Evolutionary conservation across 306 rosid genomes (phyloP).

Genomic region (Dryas alaskensis): DNA sequence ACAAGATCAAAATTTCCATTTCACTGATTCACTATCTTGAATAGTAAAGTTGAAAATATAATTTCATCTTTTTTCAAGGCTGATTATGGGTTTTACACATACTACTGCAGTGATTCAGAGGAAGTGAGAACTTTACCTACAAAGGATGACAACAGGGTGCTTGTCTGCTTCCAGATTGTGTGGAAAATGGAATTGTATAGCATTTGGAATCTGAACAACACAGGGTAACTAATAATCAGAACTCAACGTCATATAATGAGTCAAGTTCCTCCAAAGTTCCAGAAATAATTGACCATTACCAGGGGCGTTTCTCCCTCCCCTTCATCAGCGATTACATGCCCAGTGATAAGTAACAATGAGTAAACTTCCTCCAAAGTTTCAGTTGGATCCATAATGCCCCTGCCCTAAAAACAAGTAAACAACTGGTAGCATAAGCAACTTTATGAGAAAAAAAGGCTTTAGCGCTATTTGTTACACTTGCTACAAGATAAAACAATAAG

Average conservation of each 20-base stretch:
- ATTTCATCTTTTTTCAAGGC: background rate
- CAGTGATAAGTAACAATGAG: conserved; percentile 76
- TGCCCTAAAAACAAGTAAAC: conserved; percentile 62
- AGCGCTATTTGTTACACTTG: background rate
- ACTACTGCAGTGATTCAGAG: conserved; percentile 10
- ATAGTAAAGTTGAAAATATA: background rate
- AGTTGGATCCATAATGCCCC: conserved; percentile 68
- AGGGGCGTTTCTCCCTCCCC: conserved; percentile 93
- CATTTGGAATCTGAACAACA: conserved; percentile 72
- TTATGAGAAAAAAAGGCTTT: background rate
- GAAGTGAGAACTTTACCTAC: conserved; percentile 50
- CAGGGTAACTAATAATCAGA: conserved; percentile 6
- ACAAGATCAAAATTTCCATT: background rate
- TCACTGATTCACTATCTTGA: background rate
- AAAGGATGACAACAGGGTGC: conserved; percentile 81
- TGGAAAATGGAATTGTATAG: conserved; percentile 60
- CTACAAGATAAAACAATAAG: background rate
- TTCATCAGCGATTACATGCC: conserved; percentile 92
- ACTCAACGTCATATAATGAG: background rate
- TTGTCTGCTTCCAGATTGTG: conserved; percentile 61
- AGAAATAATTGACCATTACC: conserved; percentile 46
- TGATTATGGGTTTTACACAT: background rate
- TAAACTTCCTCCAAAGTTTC: conserved; percentile 91
- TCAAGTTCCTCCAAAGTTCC: too few species aligned
- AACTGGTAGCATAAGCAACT: conserved; percentile 34